phyloP scores from a whole-genome alignment of 1,139 yeast genomes.

The Diutina catenulata region DNA sequence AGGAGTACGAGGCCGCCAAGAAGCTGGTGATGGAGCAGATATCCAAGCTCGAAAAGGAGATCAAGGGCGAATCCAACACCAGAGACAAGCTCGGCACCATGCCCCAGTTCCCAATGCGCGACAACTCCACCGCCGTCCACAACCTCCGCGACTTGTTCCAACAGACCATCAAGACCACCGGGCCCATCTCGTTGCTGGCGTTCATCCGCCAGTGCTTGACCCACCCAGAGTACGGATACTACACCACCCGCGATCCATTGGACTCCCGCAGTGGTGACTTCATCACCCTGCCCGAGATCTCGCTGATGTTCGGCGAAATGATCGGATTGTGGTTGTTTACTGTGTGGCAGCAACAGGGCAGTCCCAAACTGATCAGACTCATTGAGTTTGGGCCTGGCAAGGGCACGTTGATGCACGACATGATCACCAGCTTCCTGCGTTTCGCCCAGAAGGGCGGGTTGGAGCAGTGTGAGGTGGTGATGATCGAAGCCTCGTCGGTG shows the following conservation, averaged over 20 bases:
- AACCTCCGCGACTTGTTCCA: constrained; percentile 30
- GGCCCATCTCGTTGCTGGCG: constrained; percentile 64
- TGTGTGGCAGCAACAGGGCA: constrained; percentile 48
- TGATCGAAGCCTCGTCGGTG: constrained; percentile 67
- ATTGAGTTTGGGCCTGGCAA: constrained; percentile 85
- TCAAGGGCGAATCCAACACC: constrained; percentile 28
- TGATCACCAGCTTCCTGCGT: constrained; percentile 35
- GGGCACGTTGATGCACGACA: constrained; percentile 70
- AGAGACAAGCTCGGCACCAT: constrained; percentile 25
- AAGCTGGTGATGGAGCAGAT: constrained; percentile 24
- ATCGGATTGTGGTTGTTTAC: constrained; percentile 64
- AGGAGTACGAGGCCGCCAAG: constrained; percentile 31
- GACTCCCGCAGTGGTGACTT: constrained; percentile 59
- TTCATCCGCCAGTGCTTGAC: constrained; percentile 79
- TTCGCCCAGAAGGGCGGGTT: constrained; percentile 20
- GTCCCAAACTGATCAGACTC: constrained; percentile 39
- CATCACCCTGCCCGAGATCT: constrained; percentile 77
- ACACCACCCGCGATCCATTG: constrained; percentile 67
- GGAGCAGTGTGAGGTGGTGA: constrained; percentile 31
- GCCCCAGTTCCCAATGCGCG: constrained; percentile 22
- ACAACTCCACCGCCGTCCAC: constrained; percentile 9
- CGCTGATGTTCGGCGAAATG: constrained; percentile 82
- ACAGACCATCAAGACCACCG: constrained; percentile 54
- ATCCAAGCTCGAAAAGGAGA: constrained; percentile 20
- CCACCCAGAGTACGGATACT: constrained; percentile 70